A percentile compares a stretch with the other conserved stretches of the same genome.
These are phyloP conservation scores for Tetrahymena elliotti DNA, from an alignment of 73 alveolate species.

Conservation along the genomic window DNA sequence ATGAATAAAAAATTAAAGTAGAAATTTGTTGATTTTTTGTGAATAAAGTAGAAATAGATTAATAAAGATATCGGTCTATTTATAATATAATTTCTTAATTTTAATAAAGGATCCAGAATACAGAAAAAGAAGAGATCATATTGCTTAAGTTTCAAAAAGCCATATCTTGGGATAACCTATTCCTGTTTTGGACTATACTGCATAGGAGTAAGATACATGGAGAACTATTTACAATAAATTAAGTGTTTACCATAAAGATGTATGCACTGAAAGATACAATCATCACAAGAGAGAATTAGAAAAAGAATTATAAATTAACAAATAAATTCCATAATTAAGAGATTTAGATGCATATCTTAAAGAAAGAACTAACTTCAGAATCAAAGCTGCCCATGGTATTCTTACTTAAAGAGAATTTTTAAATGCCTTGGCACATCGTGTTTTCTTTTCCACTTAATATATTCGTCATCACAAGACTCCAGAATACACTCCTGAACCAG, in stretches of 20 bases:
- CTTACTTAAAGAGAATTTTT: conserved; percentile 67
- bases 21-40: no score
- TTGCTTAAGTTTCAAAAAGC: conserved; percentile 13
- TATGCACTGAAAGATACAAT: conserved; percentile 21
- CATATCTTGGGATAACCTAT: conserved; percentile 22
- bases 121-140: conserved; percentile 34
- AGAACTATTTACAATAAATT: conserved; percentile 20
- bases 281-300: conserved; percentile 4
- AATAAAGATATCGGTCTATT: no score
- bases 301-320: conserved; percentile 7
- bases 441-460: conserved; percentile 71
- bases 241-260: background rate
- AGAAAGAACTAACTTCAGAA: conserved; percentile 62
- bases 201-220: conserved; percentile 45
- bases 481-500: conserved; percentile 56
- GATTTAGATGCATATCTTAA: conserved; percentile 53
- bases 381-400: conserved; percentile 73
- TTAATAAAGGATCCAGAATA: conserved; percentile 26
- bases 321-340: conserved; percentile 58
- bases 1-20: background rate
- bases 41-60: background rate
- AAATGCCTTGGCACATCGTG: conserved; percentile 78
- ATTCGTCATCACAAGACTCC: conserved; percentile 58
- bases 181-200: conserved; percentile 40
- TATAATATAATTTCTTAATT: no score